Evolutionary conservation across 441 rosid genomes (phyloP).

Genomic region (Euphorbia celastroides): DNA sequence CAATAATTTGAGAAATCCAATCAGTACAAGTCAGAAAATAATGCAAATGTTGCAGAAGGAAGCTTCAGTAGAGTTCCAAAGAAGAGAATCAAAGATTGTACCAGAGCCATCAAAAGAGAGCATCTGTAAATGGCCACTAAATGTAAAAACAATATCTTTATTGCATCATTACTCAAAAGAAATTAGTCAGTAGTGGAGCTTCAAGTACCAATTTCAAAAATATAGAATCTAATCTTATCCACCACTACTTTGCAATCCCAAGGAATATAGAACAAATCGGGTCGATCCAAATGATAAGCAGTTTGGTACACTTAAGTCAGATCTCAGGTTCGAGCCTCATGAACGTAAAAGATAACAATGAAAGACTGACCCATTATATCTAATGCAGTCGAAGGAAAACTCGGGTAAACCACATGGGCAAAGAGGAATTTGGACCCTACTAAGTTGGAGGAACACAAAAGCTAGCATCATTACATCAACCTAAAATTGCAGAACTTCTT

Average conservation of each 20-base stretch:
- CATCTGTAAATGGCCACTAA: conserved; percentile 3
- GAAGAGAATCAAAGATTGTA: conserved; percentile 14
- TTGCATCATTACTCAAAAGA: conserved; percentile 7
- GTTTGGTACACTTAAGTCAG: too few relatives aligned
- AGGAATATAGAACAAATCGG: too few relatives aligned
- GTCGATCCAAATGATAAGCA: too few relatives aligned
- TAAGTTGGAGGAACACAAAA: not conserved
- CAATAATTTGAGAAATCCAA: not conserved
- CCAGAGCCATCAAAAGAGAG: conserved; percentile 11
- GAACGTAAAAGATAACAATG: too few relatives aligned
- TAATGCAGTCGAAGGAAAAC: too few relatives aligned
- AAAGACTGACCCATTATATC: too few relatives aligned
- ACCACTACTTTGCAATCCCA: too few relatives aligned
- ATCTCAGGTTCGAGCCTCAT: too few relatives aligned
- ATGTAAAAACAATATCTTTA: conserved; percentile 8
- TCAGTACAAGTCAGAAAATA: not conserved
- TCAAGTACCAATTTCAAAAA: conserved; percentile 16
- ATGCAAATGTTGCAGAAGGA: not conserved
- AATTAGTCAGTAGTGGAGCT: conserved; percentile 16
- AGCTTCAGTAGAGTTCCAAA: conserved; percentile 9
- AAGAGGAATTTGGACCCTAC: not conserved
- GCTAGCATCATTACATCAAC: conserved; percentile 6
- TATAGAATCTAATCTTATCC: not conserved
- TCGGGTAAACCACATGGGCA: too few relatives aligned
- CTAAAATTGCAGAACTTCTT: conserved; percentile 16